Base-by-base conservation (phyloP, 2,329 filamentous ascomycete genomes). In the Fonsecaea erecta region DNA sequence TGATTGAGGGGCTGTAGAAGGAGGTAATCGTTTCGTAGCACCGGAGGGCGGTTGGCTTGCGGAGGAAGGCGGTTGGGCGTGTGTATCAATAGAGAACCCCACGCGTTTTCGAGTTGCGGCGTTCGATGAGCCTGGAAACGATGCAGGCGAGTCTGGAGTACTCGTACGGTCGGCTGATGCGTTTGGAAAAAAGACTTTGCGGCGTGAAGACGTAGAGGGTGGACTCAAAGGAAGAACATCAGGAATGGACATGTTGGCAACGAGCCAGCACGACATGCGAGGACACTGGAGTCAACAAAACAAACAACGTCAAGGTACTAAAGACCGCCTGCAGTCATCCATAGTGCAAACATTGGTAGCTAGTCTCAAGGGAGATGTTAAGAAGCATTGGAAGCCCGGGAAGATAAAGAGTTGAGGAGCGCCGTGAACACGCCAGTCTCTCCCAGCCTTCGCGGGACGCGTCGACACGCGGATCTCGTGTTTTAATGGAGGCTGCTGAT, bases 81-180 rank as follows among this genome's bases (percentile, higher is more conserved):
- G 82, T 12, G 83, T 81, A 75, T 81, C 84, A 72, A 85, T 83
- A 18, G 85, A 86, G 75, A 89, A 88, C 65, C 83, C 86, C 69
- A 91, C 89, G 70, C 83, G 83, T 77, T 88, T 89, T 26, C 70
- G 60, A 24, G 58, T 55, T 18, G 66, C 58, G 16, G 51, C 26
- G 28, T 65, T 61, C 9, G 62, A 70, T n/a, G 65, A 64, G 37
- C 60, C 54, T 14, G 64, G 56, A 51, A 62, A 62, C 6, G 68
- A 69, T 21, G 63, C 52, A 35, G 67, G 60, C 12, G 64, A 65
- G 28, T 66, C 60, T 62, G 65, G 65, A 40, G 65, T 65, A 26
- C 65, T 53, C 24, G 52, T 65, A 11, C 51, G 16, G n/a, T 57
- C 46, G 4, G 58, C 32, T 1, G 60, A 48, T 34, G 54, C 14